Evolutionary conservation across 1,284 basidiomycete genomes (phyloP).

Genomic region (Fomitopsis pinicola): DNA sequence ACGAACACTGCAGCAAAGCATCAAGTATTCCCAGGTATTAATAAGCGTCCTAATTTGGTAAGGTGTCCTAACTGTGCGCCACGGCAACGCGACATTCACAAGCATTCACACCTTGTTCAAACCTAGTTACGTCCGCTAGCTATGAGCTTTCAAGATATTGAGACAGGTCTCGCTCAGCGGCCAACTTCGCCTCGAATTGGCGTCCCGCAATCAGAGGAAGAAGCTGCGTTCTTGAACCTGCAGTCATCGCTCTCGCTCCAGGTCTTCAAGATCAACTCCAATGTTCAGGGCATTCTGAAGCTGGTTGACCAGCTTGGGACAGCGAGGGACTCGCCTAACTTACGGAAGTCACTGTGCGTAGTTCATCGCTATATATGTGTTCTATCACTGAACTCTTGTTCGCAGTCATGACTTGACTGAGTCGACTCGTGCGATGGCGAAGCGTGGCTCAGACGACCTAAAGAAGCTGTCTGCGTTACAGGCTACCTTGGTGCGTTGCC

Average conservation of each 20-base stretch:
- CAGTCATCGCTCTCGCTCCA: slow-evolving; percentile 90
- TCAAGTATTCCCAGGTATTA: too few relatives aligned
- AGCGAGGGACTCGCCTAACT: slow-evolving; percentile 64
- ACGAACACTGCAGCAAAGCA: not conserved
- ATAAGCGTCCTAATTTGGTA: too few relatives aligned
- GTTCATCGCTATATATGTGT: not conserved
- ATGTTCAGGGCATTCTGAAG: slow-evolving; percentile 92
- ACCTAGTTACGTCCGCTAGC: too few relatives aligned
- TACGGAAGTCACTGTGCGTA: slow-evolving; percentile 79
- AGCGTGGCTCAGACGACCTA: slow-evolving; percentile 88
- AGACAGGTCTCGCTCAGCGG: slow-evolving; percentile 53
- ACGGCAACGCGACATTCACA: too few relatives aligned
- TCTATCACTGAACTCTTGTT: not conserved
- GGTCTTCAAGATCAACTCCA: slow-evolving; percentile 98
- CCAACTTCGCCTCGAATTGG: slow-evolving; percentile 34
- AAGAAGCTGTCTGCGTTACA: slow-evolving; percentile 80
- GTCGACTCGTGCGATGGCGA: slow-evolving; percentile 90
- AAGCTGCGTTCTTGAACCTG: slow-evolving; percentile 70
- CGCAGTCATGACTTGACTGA: slow-evolving; percentile 85
- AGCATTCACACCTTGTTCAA: too few relatives aligned
- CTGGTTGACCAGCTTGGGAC: slow-evolving; percentile 90
- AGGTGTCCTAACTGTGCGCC: too few relatives aligned
- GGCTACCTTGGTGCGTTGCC: slow-evolving; percentile 48
- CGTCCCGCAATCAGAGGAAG: slow-evolving; percentile 55
- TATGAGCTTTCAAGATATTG: too few relatives aligned